Evolutionary conservation across 768 basidiomycete genomes (phyloP).

Genomic region (Lactarius psammicola): DNA sequence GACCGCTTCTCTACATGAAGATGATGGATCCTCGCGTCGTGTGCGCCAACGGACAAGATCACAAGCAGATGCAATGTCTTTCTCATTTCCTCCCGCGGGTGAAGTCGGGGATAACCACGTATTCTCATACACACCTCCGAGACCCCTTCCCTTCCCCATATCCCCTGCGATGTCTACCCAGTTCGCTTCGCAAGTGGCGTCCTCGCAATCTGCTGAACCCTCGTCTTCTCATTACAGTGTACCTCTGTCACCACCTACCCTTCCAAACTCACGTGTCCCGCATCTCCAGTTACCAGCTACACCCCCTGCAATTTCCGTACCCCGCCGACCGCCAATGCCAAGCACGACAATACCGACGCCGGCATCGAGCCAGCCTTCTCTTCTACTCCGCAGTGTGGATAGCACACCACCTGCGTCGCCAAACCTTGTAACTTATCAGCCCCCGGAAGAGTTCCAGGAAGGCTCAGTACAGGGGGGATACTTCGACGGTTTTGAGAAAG

Average conservation of each 20-base stretch:
- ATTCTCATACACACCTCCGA: constrained; percentile 18
- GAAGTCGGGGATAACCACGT: constrained; percentile 1
- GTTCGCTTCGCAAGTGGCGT: not conserved
- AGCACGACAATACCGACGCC: constrained; percentile 28
- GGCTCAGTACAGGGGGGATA: constrained; percentile 28
- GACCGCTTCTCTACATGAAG: constrained; percentile 15
- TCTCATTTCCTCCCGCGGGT: constrained; percentile 14
- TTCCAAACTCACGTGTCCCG: not conserved
- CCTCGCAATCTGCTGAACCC: constrained; percentile 3
- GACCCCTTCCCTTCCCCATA: constrained; percentile 26
- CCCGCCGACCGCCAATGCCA: constrained; percentile 32
- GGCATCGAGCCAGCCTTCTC: constrained; percentile 18
- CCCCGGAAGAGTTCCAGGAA: constrained; percentile 40
- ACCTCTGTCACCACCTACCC: not conserved
- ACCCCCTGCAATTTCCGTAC: constrained; percentile 14
- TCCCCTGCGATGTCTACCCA: not conserved
- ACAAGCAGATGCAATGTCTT: constrained; percentile 13
- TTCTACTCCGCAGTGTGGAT: constrained; percentile 21
- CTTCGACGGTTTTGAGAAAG: constrained; percentile 34
- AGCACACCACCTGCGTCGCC: constrained; percentile 38
- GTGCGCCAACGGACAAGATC: constrained; percentile 18
- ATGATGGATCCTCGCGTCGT: constrained; percentile 13
- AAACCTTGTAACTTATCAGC: constrained; percentile 39
- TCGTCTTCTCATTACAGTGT: not conserved
- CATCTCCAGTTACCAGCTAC: constrained; percentile 7